A percentile compares a stretch with the other conserved stretches of the same genome.
phyloP scores from a whole-genome alignment of 2,329 filamentous ascomycete species.

The Ascochyta lentis region DNA sequence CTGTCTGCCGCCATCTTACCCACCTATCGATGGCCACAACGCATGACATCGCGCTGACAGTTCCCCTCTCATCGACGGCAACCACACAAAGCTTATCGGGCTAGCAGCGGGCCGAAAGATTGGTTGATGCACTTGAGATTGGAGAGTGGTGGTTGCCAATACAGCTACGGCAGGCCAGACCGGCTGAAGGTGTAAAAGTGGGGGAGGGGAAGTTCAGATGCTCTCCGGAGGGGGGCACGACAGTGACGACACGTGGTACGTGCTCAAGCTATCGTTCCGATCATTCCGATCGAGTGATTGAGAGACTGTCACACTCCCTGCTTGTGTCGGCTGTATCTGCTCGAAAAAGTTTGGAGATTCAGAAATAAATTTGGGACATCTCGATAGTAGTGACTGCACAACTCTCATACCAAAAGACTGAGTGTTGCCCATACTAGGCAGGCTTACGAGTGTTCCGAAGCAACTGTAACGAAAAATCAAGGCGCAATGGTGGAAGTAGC shows the following conservation, averaged over 20 bases:
- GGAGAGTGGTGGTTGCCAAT: constrained; percentile 6
- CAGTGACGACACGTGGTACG: not conserved
- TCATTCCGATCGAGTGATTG: not conserved
- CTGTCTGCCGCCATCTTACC: constrained; percentile 30
- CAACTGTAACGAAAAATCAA: not conserved
- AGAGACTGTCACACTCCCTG: not conserved
- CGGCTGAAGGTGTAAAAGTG: constrained; percentile 27
- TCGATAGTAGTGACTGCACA: no score
- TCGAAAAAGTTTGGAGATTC: no score
- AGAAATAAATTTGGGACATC: no score
- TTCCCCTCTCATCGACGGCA: constrained; percentile 10
- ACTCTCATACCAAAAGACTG: not conserved
- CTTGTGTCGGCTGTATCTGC: not conserved
- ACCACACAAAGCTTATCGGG: constrained; percentile 19
- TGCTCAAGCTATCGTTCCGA: constrained; percentile 17
- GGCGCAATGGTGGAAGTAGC: not conserved
- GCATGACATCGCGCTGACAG: constrained; percentile 18
- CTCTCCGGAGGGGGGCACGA: not conserved
- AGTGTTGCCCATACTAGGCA: not conserved
- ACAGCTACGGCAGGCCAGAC: constrained; percentile 15
- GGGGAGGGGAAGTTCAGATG: constrained; percentile 20
- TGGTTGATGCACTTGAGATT: not conserved
- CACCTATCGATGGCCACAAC: constrained; percentile 25
- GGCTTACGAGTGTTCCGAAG: not conserved
- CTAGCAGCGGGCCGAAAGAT: constrained; percentile 5